phyloP scores from a whole-genome alignment of 2,329 filamentous ascomycete genomes.

The Scedosporium minutisporum region DNA sequence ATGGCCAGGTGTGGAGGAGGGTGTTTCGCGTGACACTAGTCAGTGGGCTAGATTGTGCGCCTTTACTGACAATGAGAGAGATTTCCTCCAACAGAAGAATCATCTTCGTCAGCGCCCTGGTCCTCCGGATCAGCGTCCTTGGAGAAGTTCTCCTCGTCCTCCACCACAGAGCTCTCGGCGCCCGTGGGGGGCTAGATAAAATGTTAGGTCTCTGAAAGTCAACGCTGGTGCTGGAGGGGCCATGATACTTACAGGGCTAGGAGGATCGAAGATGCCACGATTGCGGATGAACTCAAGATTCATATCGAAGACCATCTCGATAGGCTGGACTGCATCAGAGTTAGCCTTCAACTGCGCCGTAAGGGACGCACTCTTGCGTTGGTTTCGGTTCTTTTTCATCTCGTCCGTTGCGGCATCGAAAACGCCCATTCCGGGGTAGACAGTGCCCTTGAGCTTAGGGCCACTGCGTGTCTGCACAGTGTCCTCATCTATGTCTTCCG shows the following conservation, averaged over 20 bases:
- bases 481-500: conserved; percentile 1
- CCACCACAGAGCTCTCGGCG: no score
- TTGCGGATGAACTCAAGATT: conserved; percentile 39
- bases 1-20: no score
- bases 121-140: no score
- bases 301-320: conserved; percentile 53
- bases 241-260: conserved; percentile 1
- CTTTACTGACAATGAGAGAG: no score
- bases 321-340: conserved; percentile 53
- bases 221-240: not conserved
- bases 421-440: conserved; percentile 70
- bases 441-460: conserved; percentile 53
- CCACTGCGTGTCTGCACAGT: conserved; percentile 6
- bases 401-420: conserved; percentile 69
- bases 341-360: conserved; percentile 54
- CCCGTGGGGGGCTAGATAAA: not conserved
- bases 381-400: conserved; percentile 66
- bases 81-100: no score
- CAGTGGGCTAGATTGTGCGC: not conserved
- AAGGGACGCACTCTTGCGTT: conserved; percentile 67
- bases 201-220: not conserved
- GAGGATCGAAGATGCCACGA: conserved; percentile 48
- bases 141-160: no score
- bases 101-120: no score
- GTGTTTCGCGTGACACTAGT: not conserved